Conservation (phyloP, 2,329 filamentous ascomycete species). For the Helotiales sp. region DNA sequence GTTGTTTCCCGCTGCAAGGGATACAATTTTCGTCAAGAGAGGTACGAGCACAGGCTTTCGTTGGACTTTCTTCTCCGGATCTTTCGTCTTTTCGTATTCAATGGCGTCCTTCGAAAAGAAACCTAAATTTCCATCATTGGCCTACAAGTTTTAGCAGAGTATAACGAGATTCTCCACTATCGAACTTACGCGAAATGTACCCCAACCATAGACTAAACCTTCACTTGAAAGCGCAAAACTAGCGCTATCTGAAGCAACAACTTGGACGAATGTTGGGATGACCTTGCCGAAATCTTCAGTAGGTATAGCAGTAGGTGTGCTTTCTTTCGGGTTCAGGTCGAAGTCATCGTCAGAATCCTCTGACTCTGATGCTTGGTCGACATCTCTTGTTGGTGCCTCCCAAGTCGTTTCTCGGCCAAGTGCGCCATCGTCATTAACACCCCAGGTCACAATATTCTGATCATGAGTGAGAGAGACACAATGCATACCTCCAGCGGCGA, state of each 20-base stretch:
- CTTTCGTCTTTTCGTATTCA: slow-evolving; percentile 20
- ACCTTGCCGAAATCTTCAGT: slow-evolving; percentile 50
- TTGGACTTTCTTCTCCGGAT: slow-evolving; percentile 52
- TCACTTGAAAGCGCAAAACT: slow-evolving; percentile 74
- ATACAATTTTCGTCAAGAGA: slow-evolving; percentile 55
- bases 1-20: slow-evolving; percentile 55
- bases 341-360: slow-evolving; percentile 51
- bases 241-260: slow-evolving; percentile 73
- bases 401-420: slow-evolving; percentile 73
- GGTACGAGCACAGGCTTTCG: too few relatives aligned
- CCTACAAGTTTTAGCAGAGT: slow-evolving; percentile 38
- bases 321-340: slow-evolving; percentile 56
- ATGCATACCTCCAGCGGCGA: slow-evolving; percentile 83
- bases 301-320: slow-evolving; percentile 53
- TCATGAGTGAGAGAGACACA: slow-evolving; percentile 72
- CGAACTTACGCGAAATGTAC: slow-evolving; percentile 66
- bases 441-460: slow-evolving; percentile 81
- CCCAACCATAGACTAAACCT: slow-evolving; percentile 81
- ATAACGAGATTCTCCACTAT: slow-evolving; percentile 8
- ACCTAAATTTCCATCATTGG: slow-evolving; percentile 63
- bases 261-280: slow-evolving; percentile 61
- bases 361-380: slow-evolving; percentile 40
- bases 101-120: slow-evolving; percentile 36
- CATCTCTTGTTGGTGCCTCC: slow-evolving; percentile 61
- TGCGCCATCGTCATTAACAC: slow-evolving; percentile 81